phyloP scores from a whole-genome alignment of 495 filamentous ascomycete species.

The Parmelia sp. region DNA sequence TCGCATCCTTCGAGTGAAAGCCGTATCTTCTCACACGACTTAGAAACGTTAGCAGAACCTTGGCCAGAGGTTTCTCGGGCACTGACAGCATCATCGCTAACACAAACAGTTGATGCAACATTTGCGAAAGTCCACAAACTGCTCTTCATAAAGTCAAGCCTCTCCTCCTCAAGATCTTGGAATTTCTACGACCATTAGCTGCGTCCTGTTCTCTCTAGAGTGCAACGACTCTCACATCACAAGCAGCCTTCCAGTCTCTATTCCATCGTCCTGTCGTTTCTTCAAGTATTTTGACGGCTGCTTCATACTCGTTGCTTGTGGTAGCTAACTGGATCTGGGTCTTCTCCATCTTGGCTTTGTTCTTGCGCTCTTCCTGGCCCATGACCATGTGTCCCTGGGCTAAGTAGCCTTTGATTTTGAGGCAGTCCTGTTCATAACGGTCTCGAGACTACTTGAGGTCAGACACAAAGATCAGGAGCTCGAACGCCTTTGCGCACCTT shows the following conservation, averaged over 20 bases:
- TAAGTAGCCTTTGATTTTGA: constrained; percentile 97
- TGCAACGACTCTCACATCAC: constrained; percentile 54
- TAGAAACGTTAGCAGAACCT: constrained; percentile 23
- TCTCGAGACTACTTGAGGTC: constrained; percentile 63
- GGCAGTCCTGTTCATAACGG: constrained; percentile 90
- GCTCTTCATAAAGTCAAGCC: constrained; percentile 92
- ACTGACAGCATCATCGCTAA: constrained; percentile 86
- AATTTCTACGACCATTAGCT: constrained; percentile 65
- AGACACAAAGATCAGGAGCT: constrained; percentile 20
- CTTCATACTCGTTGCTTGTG: constrained; percentile 89
- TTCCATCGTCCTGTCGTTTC: constrained; percentile 97
- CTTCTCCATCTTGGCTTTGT: constrained; percentile 98
- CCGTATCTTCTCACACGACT: constrained; percentile 94
- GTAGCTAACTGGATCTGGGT: constrained; percentile 89
- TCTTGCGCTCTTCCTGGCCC: constrained; percentile 98
- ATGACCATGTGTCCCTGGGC: constrained; percentile 99
- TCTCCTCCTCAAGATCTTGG: constrained; percentile 97
- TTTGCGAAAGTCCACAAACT: constrained; percentile 98
- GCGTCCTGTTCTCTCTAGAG: background rate
- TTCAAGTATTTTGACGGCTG: constrained; percentile 84
- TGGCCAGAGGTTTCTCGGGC: background rate
- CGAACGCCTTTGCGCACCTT: constrained; percentile 51
- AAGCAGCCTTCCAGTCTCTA: constrained; percentile 92
- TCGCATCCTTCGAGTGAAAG: constrained; percentile 91
- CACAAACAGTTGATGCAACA: constrained; percentile 95